Percentiles rank a stretch among this genome's conserved stretches.
These are phyloP conservation scores for Crithidia sp. DNA, from an alignment of 208 protist species.

Conservation along the genomic window DNA sequence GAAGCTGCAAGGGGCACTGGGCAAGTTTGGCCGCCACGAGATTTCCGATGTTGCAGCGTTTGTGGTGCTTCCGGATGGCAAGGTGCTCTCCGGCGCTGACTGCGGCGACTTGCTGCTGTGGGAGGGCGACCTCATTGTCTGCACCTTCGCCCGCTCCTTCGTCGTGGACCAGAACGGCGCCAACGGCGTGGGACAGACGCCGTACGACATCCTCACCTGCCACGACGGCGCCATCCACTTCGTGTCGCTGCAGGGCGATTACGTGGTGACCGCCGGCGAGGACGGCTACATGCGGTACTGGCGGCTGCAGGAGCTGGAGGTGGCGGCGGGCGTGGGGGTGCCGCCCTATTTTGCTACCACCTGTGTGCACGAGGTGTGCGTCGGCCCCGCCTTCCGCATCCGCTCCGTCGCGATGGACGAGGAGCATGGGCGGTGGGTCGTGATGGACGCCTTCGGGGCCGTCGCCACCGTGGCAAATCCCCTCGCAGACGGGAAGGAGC, in stretches of 20 bases:
- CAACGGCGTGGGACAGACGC: conserved; percentile 33
- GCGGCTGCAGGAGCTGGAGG: conserved; percentile 91
- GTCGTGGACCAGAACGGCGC: conserved; percentile 24
- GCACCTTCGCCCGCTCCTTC: conserved; percentile 81
- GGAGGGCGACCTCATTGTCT: conserved; percentile 97
- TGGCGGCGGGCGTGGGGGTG: conserved; percentile 88
- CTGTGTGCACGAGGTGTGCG: conserved; percentile 79
- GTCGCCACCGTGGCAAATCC: conserved; percentile 41
- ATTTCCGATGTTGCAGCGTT: conserved; percentile 96
- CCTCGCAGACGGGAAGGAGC: conserved; percentile 8
- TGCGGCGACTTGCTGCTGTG: conserved; percentile 95
- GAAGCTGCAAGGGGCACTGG: conserved; percentile 96
- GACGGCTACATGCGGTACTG: conserved; percentile 97
- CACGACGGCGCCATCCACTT: conserved; percentile 92
- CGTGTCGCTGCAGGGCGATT: conserved; percentile 72
- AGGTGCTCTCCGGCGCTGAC: conserved; percentile 96
- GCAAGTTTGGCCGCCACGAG: conserved; percentile 98
- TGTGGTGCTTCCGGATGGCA: conserved; percentile 93
- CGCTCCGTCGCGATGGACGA: conserved; percentile 63
- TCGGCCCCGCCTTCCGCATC: conserved; percentile 57
- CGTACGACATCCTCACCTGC: conserved; percentile 49
- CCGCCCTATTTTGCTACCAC: conserved; percentile 71
- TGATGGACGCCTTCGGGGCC: conserved; percentile 85
- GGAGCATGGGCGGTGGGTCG: conserved; percentile 64
- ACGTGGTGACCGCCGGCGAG: conserved; percentile 93